These are phyloP conservation scores for Amaranthus hypochondriacus DNA, from an alignment of 148 eudicot species.

Conservation along the genomic window DNA sequence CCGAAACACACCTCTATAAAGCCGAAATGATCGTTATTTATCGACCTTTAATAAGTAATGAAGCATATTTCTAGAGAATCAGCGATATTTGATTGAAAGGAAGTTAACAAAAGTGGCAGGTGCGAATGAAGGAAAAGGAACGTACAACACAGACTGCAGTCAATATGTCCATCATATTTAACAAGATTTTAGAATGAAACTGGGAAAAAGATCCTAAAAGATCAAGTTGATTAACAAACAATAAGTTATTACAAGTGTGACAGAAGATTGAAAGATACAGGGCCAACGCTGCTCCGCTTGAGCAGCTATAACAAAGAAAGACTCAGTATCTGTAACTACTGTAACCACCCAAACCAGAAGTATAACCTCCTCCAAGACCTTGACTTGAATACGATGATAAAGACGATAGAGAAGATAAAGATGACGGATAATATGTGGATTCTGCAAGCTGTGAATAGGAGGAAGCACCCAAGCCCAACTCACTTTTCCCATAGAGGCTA, in stretches of 20 bases:
- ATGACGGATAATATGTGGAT: slow-evolving; percentile 22
- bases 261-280: not conserved
- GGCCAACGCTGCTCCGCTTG: not conserved
- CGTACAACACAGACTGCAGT: no score
- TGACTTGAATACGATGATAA: slow-evolving; percentile 41
- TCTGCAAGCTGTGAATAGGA: slow-evolving; percentile 43
- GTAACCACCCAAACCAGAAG: slow-evolving; percentile 50
- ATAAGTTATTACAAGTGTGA: not conserved
- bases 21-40: no score
- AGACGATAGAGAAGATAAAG: no score
- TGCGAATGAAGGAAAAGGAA: no score
- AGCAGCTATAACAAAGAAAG: not conserved
- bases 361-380: slow-evolving; percentile 52
- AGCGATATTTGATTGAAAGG: no score
- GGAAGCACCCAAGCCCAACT: slow-evolving; percentile 39
- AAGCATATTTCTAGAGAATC: no score
- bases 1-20: no score
- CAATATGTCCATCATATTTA: no score
- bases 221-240: not conserved
- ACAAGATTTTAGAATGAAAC: slow-evolving; percentile 11
- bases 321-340: slow-evolving; percentile 46
- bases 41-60: no score
- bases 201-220: not conserved
- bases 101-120: no score
- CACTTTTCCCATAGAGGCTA: slow-evolving; percentile 48